These are phyloP conservation scores for Pseudogymnoascus sp. DNA, from an alignment of 2,329 filamentous ascomycete species.

Conservation along the genomic window DNA sequence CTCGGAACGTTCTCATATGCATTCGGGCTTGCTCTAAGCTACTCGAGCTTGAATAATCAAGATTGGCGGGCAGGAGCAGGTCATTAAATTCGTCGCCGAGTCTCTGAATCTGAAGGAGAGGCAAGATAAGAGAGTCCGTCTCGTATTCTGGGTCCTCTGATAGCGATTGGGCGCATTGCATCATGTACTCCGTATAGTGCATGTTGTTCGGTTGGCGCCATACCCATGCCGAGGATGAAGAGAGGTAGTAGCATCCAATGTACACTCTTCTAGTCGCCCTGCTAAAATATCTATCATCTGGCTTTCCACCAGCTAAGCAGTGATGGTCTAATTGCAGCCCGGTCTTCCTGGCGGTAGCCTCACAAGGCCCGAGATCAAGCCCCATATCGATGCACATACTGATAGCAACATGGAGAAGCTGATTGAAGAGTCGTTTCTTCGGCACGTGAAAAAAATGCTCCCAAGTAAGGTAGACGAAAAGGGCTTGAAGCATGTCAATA, in stretches of 20 bases:
- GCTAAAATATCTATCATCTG: slow-evolving; percentile 8
- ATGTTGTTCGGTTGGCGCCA: slow-evolving; percentile 17
- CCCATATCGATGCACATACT: slow-evolving; percentile 20
- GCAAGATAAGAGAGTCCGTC: slow-evolving; percentile 22
- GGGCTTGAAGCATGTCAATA: slow-evolving; percentile 25
- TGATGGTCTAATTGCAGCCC: slow-evolving; percentile 10
- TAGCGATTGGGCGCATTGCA: slow-evolving; percentile 21
- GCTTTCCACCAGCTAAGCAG: background rate
- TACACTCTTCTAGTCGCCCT: slow-evolving; percentile 16
- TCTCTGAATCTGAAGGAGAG: slow-evolving; percentile 19
- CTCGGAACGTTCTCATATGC: background rate
- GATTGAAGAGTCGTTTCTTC: slow-evolving; percentile 20
- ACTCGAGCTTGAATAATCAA: background rate
- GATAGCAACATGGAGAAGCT: slow-evolving; percentile 20
- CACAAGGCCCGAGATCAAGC: slow-evolving; percentile 16
- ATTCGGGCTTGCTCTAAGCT: background rate
- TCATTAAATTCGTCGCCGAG: slow-evolving; percentile 17
- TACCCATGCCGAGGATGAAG: slow-evolving; percentile 17
- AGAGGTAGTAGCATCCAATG: slow-evolving; percentile 21
- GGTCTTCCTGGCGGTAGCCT: slow-evolving; percentile 12
- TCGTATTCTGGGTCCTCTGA: slow-evolving; percentile 20
- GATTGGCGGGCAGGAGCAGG: background rate
- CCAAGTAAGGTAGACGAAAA: slow-evolving; percentile 25
- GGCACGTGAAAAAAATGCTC: slow-evolving; percentile 17
- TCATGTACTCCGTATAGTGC: slow-evolving; percentile 16